Evolutionary conservation across 2,329 filamentous ascomycete species (phyloP), one percentile per base, ranked within the genome.

Genomic region (Hypomyces rosellus): DNA sequence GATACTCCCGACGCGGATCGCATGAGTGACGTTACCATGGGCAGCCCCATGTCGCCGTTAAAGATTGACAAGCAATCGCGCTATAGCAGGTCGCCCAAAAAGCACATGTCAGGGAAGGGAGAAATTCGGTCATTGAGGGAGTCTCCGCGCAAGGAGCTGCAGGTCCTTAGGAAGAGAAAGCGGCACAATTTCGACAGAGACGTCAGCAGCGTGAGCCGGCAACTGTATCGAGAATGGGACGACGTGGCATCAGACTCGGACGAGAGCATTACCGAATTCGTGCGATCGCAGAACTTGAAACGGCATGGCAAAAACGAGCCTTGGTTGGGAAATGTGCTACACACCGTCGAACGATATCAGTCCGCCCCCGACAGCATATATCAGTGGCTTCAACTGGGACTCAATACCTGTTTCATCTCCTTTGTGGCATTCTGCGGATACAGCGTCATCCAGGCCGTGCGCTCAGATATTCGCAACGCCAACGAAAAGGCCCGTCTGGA

Each of bases 391-490:
- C 75, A 79, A 50, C 69, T 84, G 3, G 62, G 76, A 2, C 78
- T 89, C 69, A 89, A 89, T 63, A 64, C 83, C 43, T 76, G 80
- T 53, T 71, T 87, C 14, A 74, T 84, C 5, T 65, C 67, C 4
- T 65, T 76, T 12, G 68, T 77, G 49, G 69, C 82, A 38, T 92
- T 86, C 66, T 73, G 89, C 40, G 74, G 88, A 34, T 89, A 85
- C 70, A 75, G 79, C 1, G 78, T 89, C 58, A 80, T 88, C 56
- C 72, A 76, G 13, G 85, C 87, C 8, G 82, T 93, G 47, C 82
- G 84, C 13, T 76, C 78, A 20, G 91, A 96, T 64, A 84, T 96
- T 34, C 75, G 83, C 54, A 81, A 85, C 47, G 87, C 86, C 34
- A 82, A 85, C 9, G 77, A 85, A 41, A 81, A 82, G 49, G 84